Evolutionary conservation across 768 basidiomycete species (phyloP).

Genomic region (Omphalotus guepiniiformis): DNA sequence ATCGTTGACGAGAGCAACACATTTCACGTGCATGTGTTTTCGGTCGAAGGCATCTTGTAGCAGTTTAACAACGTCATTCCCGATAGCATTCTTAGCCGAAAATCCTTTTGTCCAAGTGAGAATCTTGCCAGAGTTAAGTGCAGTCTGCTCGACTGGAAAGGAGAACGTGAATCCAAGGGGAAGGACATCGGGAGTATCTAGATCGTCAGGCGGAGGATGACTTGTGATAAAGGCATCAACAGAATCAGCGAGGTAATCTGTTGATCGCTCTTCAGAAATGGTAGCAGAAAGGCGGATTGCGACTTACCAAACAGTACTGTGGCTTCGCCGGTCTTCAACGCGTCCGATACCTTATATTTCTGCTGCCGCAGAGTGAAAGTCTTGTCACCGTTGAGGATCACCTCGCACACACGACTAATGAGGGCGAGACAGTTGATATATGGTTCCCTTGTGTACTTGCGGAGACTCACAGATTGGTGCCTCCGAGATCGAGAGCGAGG

Average conservation of each 20-base stretch:
- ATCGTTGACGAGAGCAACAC: constrained; percentile 92
- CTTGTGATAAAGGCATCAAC: constrained; percentile 91
- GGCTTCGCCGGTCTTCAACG: constrained; percentile 91
- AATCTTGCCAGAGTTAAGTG: constrained; percentile 84
- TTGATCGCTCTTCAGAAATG: not conserved
- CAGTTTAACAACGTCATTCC: constrained; percentile 84
- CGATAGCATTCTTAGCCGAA: constrained; percentile 84
- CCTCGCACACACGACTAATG: constrained; percentile 88
- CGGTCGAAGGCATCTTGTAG: constrained; percentile 90
- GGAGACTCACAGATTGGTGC: constrained; percentile 84
- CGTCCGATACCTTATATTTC: constrained; percentile 94
- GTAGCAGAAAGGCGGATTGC: constrained; percentile 7
- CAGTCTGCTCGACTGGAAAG: constrained; percentile 96
- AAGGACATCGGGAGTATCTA: constrained; percentile 27
- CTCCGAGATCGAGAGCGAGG: constrained; percentile 93
- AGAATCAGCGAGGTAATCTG: constrained; percentile 97
- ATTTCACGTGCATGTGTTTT: constrained; percentile 89
- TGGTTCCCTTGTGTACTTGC: not conserved
- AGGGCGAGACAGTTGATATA: constrained; percentile 8
- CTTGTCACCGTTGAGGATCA: constrained; percentile 84
- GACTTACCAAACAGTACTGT: constrained; percentile 74
- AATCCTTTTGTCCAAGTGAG: constrained; percentile 97
- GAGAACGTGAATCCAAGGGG: constrained; percentile 92
- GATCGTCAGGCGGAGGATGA: constrained; percentile 28
- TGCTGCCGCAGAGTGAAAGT: constrained; percentile 89